Evolutionary conservation across 2,329 filamentous ascomycete genomes (phyloP), one percentile per base, ranked within the genome.

Genomic region (Aspergillus caelatus): DNA sequence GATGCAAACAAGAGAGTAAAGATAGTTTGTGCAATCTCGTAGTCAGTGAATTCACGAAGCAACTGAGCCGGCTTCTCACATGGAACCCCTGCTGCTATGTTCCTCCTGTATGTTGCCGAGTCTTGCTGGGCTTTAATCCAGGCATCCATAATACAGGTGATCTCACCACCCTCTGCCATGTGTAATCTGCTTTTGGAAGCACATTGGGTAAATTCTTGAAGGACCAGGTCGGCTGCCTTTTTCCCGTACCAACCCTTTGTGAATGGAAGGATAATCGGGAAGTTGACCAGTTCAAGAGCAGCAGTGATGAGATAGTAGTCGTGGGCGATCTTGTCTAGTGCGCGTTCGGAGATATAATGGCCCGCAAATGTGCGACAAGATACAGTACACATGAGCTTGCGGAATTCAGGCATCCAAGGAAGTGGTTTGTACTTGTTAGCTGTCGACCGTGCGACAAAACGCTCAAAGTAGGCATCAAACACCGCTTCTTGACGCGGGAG

Each of bases 181-280:
- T 92, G 90, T 66, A 93, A 89, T 84, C 94, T 97, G 81, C 91
- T 91, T 85, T 97, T 97, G 66, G 93, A 92, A 53, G 94, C 91
- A 75, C 94, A 97, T 80, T 93, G 94, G 77, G 90, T 82, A 75
- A 98, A 98, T 77, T 97, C 94, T 56, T 85, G 86, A 68, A 98
- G 84, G 39, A 97, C 93, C 89, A 96, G 93, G 74, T 97, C 92
- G 63, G 94, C 89, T 34, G 93, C 93, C 82, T 94, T 96, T 86
- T 97, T 97, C 72, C 94, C 95, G 75, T 96, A 96, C 93, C 93
- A 98, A 6, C 93, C 93, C 83, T 93, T 94, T 76, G 94, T 97
- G 84, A 88, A 98, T 45, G 94, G 94, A 46, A 98, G 81, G 76
- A 98, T 97, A 80, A 98, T 91, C 64, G 95, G 94, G 84, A 98